phyloP scores from a whole-genome alignment of 2,329 filamentous ascomycete species.

The Botrytis aclada region DNA sequence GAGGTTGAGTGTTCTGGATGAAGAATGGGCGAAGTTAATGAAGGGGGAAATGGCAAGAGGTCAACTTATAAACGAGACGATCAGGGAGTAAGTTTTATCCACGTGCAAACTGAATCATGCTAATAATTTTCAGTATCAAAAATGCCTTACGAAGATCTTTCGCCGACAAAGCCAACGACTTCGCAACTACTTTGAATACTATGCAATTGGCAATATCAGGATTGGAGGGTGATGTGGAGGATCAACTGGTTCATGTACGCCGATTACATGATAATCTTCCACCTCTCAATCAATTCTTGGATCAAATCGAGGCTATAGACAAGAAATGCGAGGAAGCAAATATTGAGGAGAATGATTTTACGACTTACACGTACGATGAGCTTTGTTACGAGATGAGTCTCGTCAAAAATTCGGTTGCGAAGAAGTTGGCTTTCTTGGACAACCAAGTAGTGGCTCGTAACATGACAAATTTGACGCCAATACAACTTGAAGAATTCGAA shows the following conservation, averaged over 20 bases:
- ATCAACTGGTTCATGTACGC: conserved; percentile 84
- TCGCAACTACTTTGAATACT: conserved; percentile 90
- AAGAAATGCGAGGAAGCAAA: conserved; percentile 92
- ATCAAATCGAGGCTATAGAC: conserved; percentile 81
- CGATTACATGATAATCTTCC: conserved; percentile 80
- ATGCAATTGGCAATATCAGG: conserved; percentile 93
- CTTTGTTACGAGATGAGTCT: conserved; percentile 88
- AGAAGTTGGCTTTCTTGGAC: conserved; percentile 94
- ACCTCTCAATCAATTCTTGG: conserved; percentile 86
- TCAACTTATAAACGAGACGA: conserved; percentile 95
- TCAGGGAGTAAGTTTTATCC: conserved; percentile 68
- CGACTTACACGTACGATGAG: conserved; percentile 98
- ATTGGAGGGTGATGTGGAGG: conserved; percentile 95
- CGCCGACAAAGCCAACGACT: conserved; percentile 97
- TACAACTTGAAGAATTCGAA: conserved; percentile 97
- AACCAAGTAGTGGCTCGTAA: conserved; percentile 97
- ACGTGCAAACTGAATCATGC: neutral
- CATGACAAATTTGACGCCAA: conserved; percentile 98
- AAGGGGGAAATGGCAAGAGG: conserved; percentile 83
- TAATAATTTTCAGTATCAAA: conserved; percentile 65
- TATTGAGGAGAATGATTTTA: conserved; percentile 99
- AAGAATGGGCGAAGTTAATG: conserved; percentile 76
- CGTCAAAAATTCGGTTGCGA: conserved; percentile 87
- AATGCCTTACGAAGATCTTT: conserved; percentile 89
- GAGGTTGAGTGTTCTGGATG: conserved; percentile 76